Evolutionary conservation across 2,329 filamentous ascomycete species (phyloP).

Genomic region (Coniochaeta sp.): DNA sequence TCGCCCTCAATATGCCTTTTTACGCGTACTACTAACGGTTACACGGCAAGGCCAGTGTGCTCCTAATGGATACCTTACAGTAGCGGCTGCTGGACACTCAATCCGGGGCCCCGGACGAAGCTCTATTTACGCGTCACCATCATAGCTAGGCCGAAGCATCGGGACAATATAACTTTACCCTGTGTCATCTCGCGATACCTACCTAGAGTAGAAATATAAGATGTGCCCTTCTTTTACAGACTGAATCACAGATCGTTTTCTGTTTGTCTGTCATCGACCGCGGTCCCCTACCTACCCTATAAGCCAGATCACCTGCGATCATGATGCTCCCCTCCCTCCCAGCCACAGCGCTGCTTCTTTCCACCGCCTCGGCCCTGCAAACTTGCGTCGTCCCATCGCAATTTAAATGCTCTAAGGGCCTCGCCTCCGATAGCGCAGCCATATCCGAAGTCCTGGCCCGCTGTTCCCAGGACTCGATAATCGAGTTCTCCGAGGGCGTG

Average conservation of each 20-base stretch:
- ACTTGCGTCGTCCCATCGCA: slow-evolving; percentile 12
- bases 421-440: slow-evolving; percentile 30
- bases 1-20: not conserved
- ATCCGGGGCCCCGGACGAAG: not conserved
- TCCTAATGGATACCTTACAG: not conserved
- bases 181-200: not conserved
- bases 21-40: not conserved
- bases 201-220: not conserved
- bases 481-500: slow-evolving; percentile 29
- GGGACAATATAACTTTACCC: not conserved
- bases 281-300: not conserved
- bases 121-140: not conserved
- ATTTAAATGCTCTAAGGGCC: slow-evolving; percentile 22
- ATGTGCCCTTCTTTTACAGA: not conserved
- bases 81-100: not conserved
- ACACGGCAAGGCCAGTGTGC: not conserved
- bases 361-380: not conserved
- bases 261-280: too few species aligned
- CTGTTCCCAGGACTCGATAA: slow-evolving; percentile 25
- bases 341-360: not conserved
- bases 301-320: not conserved
- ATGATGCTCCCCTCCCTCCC: not conserved
- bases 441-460: slow-evolving; percentile 26
- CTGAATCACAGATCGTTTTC: not conserved
- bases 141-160: not conserved